A percentile compares a stretch with the other conserved stretches of the same genome.
These are phyloP conservation scores for Clonostachys rosea DNA, from an alignment of 2,329 filamentous ascomycete species.

Conservation along the genomic window DNA sequence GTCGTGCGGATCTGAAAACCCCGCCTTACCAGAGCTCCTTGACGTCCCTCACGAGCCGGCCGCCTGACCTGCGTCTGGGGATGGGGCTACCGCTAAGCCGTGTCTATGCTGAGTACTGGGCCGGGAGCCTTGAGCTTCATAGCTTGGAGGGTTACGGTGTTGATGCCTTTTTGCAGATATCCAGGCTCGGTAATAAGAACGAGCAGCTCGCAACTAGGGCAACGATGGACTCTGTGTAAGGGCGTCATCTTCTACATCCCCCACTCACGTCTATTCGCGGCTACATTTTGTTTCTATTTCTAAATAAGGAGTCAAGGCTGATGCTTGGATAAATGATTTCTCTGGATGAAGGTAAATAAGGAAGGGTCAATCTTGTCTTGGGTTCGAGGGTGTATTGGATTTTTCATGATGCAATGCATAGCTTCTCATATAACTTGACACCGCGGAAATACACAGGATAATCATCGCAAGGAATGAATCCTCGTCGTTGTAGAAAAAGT, in stretches of 20 bases:
- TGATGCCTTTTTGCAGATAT: constrained; percentile 94
- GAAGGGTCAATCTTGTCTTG: too few relatives aligned
- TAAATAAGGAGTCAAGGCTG: too few relatives aligned
- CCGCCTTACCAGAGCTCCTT: constrained; percentile 58
- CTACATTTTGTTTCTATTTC: too few relatives aligned
- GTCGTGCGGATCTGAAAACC: constrained; percentile 32
- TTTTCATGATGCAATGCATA: too few relatives aligned
- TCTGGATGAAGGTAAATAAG: too few relatives aligned
- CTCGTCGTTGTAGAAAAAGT: too few relatives aligned
- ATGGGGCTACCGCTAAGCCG: constrained; percentile 92
- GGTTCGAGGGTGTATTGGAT: too few relatives aligned
- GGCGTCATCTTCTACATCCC: neutral
- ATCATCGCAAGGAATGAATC: too few relatives aligned
- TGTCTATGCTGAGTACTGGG: constrained; percentile 98
- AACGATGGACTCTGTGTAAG: constrained; percentile 69
- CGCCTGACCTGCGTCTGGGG: constrained; percentile 81
- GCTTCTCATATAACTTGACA: too few relatives aligned
- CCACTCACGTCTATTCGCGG: too few relatives aligned
- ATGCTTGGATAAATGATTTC: too few relatives aligned
- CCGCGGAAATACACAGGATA: too few relatives aligned
- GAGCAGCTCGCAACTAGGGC: constrained; percentile 82
- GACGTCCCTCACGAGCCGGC: constrained; percentile 73
- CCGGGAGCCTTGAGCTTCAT: constrained; percentile 84
- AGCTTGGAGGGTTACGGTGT: constrained; percentile 94
- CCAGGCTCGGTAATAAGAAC: constrained; percentile 95